Base-by-base conservation (phyloP, 805 yeast species). In the Pichia rugopelliculosa region DNA sequence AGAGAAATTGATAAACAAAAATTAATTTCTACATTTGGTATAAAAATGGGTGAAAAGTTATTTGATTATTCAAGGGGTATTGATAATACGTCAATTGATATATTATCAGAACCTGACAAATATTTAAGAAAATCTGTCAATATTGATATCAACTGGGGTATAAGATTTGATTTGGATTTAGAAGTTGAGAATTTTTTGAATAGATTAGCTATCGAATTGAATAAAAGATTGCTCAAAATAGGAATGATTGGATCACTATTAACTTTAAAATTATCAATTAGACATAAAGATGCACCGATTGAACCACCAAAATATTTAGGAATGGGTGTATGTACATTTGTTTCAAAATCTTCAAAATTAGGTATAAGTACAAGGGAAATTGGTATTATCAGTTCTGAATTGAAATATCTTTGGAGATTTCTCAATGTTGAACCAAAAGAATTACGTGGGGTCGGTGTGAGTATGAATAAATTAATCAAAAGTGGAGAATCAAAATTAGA, bases 131-230 rank as follows among this genome's bases (percentile, higher is more conserved):
- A 87, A 56, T 77, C 93, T 1, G 75, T 91, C 0, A 87, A 96
- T 0, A 84, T 89, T 4, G 98, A 91, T 59, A 83, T 91, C 24
- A 87, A 88, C 52, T 91, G 88, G 83, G 98, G 96, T 0, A 85
- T 91, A 0, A 61, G 98, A 42, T 84, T 90, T 53, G 75, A 79
- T 27, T 68, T 68, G 0, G 69, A 75, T 26, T 61, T 64, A 0
- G 87, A 91, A 58, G 77, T 84, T 22, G 90, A 84, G 52, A 54
- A 47, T 5, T 93, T 91, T 57, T 59, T 87, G 10, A 66, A 70
- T 33, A 66, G 75, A 18, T 65, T 89, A 42, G 70, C 84, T 0
- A 64, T 66, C 26, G 96, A 88, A 57, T 58, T 93, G 43, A 66
- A 73, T 43, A 52, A 64, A 0, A 70, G 95, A 45, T 58, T 89